Evolutionary conservation across 2,329 filamentous ascomycete species (phyloP), one percentile per base, ranked within the genome.

Genomic region (Pseudocercospora macadamiae): DNA sequence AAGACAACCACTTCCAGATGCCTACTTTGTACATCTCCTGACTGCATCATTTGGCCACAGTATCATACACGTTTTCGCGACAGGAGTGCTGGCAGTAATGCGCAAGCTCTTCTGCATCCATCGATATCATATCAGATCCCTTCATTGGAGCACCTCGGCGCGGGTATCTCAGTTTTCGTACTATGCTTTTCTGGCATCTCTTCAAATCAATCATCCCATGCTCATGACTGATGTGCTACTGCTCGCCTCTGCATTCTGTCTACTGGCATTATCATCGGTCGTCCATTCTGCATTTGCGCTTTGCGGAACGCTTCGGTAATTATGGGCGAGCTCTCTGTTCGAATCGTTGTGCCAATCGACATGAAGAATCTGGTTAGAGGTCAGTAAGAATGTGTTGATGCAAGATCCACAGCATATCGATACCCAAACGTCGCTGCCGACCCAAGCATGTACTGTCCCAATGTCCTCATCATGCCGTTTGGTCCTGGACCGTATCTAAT

Each of bases 361-460:
- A 99, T 99, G 83, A 99, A 99, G 80, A 97, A 97, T 55, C 84
- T 87, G 66, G n/a, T 19, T 4, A 10, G 0, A 14, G 18, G 16
- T 56, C 30, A 58, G 63, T 48, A n/a, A n/a, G n/a, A n/a, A 36
- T 18, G 30, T 3, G 21, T 47, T 14, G 23, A 3, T 16, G 9
- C 23, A 7, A 2, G n/a, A n/a, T 28, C 10, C 4, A 47, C 23
- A 47, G 23, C 21, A 26, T 25, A 10, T 34, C 18, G 53, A 63
- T 85, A 96, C 93, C 93, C 95, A 75, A 99, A 99, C 8, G 93
- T 97, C 47, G 92, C 91, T 37, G 93, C 93, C 23, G 93, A 97
- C 44, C 91, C 93, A 30, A 91, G 79, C 95, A 99, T 99, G 76
- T 96, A 97, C 76, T 97, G 95, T 63, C 95, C 93, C 51, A 99